Base-by-base conservation (phyloP, 2,329 filamentous ascomycete species). In the Dryadomyces sulphureus region DNA sequence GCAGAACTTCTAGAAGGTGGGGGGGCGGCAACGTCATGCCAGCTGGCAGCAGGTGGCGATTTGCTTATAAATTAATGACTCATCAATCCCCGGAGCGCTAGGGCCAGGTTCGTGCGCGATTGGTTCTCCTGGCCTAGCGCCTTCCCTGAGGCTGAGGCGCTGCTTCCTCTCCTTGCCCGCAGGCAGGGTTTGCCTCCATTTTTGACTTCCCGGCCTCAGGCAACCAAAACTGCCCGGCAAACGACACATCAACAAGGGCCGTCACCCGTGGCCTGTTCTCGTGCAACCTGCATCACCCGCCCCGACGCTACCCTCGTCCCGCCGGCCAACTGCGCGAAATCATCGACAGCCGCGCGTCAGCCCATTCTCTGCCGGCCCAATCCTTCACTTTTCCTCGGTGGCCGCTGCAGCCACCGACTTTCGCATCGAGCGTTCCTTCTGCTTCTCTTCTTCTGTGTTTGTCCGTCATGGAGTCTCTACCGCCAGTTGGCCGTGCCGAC, bases 401-500 rank as follows among this genome's bases (percentile, higher is more conserved):
- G 12, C n/a, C n/a, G n/a, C n/a, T n/a, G n/a, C n/a, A n/a, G 34
- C 12, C 34, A 36, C 6, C 32, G 7, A 32, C 27, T 32, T 12
- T 14, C 11, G 16, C 34, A 17, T 5, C 32, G 11, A 35, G 7
- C 16, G 9, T 35, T 35, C 32, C 9, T 35, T 17, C 5, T 19
- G 11, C 14, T 9, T 38, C 36, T 21, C 17, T 35, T 35, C 27
- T 30, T 30, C 32, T 35, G 7, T 35, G 32, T 36, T 32, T 3
- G 16, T 12, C 30, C 69, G 69, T 69, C 61, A 65, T 62, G 60
- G 68, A 72, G 55, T 57, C 61, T 38, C 34, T n/a, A 7, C 34
- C 34, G 17, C 17, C 34, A 17, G 22, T 12, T 9, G 12, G 16
- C 35, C 27, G 40, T 41, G 11, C 25, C 32, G 70, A 73, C 24